Base-by-base conservation (phyloP, 306 rosid genomes). In the Arachis hypogaea region DNA sequence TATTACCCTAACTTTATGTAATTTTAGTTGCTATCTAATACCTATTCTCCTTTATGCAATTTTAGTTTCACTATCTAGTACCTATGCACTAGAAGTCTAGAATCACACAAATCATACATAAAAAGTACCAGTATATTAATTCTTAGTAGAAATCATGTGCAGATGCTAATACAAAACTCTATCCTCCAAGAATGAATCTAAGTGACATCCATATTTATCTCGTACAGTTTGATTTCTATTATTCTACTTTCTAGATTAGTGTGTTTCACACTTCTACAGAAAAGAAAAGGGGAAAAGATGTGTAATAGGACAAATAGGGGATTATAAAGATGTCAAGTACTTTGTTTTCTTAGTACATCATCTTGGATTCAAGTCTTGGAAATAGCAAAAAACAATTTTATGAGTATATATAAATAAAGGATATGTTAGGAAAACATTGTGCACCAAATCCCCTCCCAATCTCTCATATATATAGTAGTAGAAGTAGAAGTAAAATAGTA, bases 111-210 rank as follows among this genome's bases (percentile, higher is more conserved):
- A 7, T 38, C 40, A 29, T 7, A 11, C 29, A 49, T 7, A 66
- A 62, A 14, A 7, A n/a, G 58, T 62, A 12, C 3, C 6, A 49
- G 29, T 1, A 47, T 66, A 29, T 46, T 29, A 11, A 2, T 33
- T 33, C 8, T 29, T 47, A 11, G 28, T 46, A 66, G 38, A 59
- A 40, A 60, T 72, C 60, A 72, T 49, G 29, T 33, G 49, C 12
- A 49, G 22, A 42, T 3, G 59, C 9, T 14, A 58, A 72, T 40
- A 7, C 49, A 41, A 43, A 43, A 43, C 14, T n/a, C 38, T 41
- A 63, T 41, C 47, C 7, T 41, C 68, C 36, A 14, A 63, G 68
- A 41, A 41, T 63, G 68, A 12, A 4, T 41, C 42, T 14, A 22
- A 41, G 68, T 9, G 12, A 14, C 68, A 41, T 42, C 11, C 33